Conservation (phyloP, 2,329 filamentous ascomycete species). For the Ramularia endophylla region DNA sequence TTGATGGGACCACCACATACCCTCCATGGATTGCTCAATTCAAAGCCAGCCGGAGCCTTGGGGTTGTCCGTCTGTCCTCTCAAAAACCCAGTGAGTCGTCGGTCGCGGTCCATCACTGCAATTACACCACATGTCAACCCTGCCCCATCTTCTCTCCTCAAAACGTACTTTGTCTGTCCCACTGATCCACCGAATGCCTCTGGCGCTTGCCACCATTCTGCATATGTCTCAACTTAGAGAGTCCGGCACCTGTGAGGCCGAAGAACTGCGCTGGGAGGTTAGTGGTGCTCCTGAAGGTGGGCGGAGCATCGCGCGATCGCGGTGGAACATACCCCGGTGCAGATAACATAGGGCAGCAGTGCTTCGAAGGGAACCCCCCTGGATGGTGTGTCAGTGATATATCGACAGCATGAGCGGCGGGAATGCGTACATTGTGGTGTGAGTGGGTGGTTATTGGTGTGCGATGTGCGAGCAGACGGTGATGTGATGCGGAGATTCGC, state of each 20-base stretch:
- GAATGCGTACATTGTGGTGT: conserved; percentile 3
- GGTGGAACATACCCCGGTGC: conserved; percentile 49
- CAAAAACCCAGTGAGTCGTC: conserved; percentile 54
- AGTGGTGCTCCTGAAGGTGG: conserved; percentile 6
- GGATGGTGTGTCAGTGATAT: conserved; percentile 4
- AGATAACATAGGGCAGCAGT: conserved; percentile 58
- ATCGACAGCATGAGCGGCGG: neutral
- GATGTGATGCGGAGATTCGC: no score
- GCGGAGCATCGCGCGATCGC: conserved; percentile 3
- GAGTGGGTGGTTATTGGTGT: neutral
- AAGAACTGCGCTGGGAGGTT: conserved; percentile 47
- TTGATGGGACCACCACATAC: conserved; percentile 37
- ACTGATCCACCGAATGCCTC: conserved; percentile 55
- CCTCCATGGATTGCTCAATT: conserved; percentile 63
- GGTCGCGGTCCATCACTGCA: conserved; percentile 62
- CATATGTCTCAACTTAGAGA: conserved; percentile 53
- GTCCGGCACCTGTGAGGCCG: conserved; percentile 52
- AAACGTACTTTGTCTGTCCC: conserved; percentile 54
- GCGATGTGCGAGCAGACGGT: no score
- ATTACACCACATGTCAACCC: neutral
- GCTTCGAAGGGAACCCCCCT: conserved; percentile 65
- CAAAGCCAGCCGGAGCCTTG: conserved; percentile 56
- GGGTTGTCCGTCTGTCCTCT: conserved; percentile 57
- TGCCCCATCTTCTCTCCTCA: neutral
- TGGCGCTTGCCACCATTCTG: conserved; percentile 58